phyloP scores from a whole-genome alignment of 495 filamentous ascomycete genomes.

The Tuber melanosporum region DNA sequence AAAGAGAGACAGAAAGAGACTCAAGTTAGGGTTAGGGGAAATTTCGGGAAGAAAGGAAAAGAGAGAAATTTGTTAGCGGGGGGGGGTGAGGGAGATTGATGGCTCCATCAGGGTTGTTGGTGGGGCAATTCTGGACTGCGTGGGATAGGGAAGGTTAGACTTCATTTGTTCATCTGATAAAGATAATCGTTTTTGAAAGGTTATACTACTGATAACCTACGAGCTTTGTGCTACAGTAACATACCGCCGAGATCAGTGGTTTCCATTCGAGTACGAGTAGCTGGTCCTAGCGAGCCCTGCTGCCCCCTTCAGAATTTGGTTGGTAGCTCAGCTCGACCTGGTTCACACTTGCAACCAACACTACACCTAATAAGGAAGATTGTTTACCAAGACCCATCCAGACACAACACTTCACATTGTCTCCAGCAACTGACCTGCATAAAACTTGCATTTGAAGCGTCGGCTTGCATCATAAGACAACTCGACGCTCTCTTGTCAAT shows the following conservation, averaged over 20 bases:
- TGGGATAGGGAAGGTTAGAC: conserved; percentile 9
- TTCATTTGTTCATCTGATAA: not conserved
- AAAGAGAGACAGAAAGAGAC: conserved; percentile 44
- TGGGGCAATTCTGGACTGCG: conserved; percentile 33
- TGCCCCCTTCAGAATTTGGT: not conserved
- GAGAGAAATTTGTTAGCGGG: not conserved
- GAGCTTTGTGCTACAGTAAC: too few relatives aligned
- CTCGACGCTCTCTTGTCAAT: not conserved
- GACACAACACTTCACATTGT: conserved; percentile 28
- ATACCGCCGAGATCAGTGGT: not conserved
- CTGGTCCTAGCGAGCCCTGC: not conserved
- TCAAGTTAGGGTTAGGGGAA: conserved; percentile 42
- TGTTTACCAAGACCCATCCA: conserved; percentile 32
- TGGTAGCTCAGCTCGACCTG: not conserved
- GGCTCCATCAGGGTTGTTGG: conserved; percentile 41
- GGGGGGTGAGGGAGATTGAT: not conserved
- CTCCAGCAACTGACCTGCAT: conserved; percentile 25
- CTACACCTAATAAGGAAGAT: conserved; percentile 19
- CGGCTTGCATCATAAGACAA: not conserved
- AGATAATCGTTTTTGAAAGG: not conserved
- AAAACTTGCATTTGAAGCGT: conserved; percentile 4
- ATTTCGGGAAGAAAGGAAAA: conserved; percentile 6
- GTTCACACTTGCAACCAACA: not conserved
- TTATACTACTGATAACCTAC: not conserved
- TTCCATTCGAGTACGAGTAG: not conserved